Conservation (phyloP, 495 filamentous ascomycete species). For the Mycothermus thermophilus region DNA sequence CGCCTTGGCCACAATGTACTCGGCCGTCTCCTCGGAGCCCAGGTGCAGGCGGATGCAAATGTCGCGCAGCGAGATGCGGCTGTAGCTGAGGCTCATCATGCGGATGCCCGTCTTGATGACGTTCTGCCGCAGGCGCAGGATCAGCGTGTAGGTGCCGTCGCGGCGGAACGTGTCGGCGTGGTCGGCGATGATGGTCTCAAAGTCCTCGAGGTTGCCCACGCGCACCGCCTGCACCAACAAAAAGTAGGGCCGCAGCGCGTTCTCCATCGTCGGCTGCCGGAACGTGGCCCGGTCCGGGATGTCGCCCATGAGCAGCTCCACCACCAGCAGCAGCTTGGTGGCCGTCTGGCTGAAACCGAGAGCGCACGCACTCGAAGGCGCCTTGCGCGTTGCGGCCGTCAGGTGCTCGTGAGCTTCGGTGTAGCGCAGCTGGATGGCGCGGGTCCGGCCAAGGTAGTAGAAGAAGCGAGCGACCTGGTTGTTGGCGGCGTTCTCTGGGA, state of each 20-base stretch:
- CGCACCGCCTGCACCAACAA: slow-evolving; percentile 87
- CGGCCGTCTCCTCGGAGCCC: slow-evolving; percentile 88
- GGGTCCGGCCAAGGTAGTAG: slow-evolving; percentile 91
- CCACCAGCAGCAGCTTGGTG: slow-evolving; percentile 84
- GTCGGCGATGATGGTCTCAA: slow-evolving; percentile 65
- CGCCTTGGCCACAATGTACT: slow-evolving; percentile 98
- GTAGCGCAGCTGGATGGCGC: slow-evolving; percentile 90
- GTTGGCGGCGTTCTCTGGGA: slow-evolving; percentile 84
- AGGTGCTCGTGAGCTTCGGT: slow-evolving; percentile 93
- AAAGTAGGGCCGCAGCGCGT: slow-evolving; percentile 80
- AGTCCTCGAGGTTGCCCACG: slow-evolving; percentile 84
- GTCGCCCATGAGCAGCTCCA: slow-evolving; percentile 96
- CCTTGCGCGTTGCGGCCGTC: slow-evolving; percentile 83
- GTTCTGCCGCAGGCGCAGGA: slow-evolving; percentile 87
- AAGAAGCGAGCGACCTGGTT: slow-evolving; percentile 95
- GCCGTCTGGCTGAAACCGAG: slow-evolving; percentile 91
- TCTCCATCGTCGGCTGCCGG: slow-evolving; percentile 73
- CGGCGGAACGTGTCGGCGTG: slow-evolving; percentile 74
- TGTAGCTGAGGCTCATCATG: slow-evolving; percentile 97
- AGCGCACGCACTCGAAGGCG: slow-evolving; percentile 75
- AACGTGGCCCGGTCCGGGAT: slow-evolving; percentile 92
- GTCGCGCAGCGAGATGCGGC: slow-evolving; percentile 90
- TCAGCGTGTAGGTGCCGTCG: slow-evolving; percentile 90
- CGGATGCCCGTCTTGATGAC: slow-evolving; percentile 99
- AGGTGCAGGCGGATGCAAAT: slow-evolving; percentile 90